A percentile compares a stretch with the other conserved stretches of the same genome.
phyloP scores from a whole-genome alignment of 805 yeast genomes.

The Kazachstania bromeliacearum region DNA sequence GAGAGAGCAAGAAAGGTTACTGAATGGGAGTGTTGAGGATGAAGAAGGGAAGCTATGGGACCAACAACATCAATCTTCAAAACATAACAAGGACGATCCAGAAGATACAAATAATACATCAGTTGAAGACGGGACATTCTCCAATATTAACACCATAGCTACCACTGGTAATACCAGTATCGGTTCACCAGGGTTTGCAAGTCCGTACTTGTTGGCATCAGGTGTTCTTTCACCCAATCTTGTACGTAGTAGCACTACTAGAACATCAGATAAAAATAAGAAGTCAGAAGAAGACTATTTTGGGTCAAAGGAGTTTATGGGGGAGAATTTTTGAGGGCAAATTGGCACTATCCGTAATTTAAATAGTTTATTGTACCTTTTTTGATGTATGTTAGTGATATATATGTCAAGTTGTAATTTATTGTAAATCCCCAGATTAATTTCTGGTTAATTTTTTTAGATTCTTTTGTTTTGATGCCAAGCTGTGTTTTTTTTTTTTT shows the following conservation, averaged over 20 bases:
- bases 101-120: conserved; percentile 11
- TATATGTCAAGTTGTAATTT: too few relatives aligned
- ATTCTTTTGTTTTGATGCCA: too few relatives aligned
- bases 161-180: conserved; percentile 15
- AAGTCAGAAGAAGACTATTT: conserved; percentile 6
- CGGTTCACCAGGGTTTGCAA: conserved; percentile 43
- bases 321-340: neutral
- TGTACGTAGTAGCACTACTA: conserved; percentile 10
- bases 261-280: conserved; percentile 3
- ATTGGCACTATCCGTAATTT: too few relatives aligned
- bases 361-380: too few relatives aligned
- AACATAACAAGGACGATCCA: neutral
- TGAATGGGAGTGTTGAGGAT: conserved; percentile 16
- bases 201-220: conserved; percentile 60
- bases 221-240: conserved; percentile 47
- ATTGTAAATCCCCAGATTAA: too few relatives aligned
- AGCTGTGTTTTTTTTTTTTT: too few relatives aligned
- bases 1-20: conserved; percentile 37
- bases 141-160: conserved; percentile 9
- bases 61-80: conserved; percentile 18
- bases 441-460: too few relatives aligned
- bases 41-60: conserved; percentile 27
- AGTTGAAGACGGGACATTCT: conserved; percentile 12
- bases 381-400: too few relatives aligned
- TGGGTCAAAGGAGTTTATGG: neutral